Evolutionary conservation across 2,329 filamentous ascomycete genomes (phyloP).

Genomic region (Fusarium haematococcum): DNA sequence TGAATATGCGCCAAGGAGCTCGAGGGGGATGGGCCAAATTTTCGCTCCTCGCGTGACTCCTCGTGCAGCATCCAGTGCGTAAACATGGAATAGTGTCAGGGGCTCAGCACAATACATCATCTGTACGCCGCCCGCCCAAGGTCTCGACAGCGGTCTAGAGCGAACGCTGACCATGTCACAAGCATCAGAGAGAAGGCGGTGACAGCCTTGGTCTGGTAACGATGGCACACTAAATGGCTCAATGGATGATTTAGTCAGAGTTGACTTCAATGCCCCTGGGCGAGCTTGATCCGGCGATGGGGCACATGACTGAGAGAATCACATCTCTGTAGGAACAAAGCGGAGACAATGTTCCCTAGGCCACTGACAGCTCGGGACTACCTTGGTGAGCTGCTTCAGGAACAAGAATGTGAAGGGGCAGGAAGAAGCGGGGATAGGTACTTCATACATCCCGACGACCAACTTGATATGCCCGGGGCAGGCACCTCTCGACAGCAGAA

Average conservation of each 20-base stretch:
- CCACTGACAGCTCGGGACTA: background rate
- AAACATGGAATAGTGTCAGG: background rate
- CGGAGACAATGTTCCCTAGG: background rate
- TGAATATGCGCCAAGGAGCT: background rate
- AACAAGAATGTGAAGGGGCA: background rate
- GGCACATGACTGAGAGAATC: background rate
- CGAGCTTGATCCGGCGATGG: background rate
- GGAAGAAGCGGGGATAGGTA: background rate
- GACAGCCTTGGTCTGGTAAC: background rate
- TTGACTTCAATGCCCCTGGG: background rate
- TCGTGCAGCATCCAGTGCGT: background rate
- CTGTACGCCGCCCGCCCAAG: background rate
- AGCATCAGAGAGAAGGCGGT: background rate
- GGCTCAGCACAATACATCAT: background rate
- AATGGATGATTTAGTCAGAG: background rate
- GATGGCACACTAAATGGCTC: background rate
- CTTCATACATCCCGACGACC: background rate
- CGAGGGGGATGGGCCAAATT: background rate
- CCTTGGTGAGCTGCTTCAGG: background rate
- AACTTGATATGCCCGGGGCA: background rate
- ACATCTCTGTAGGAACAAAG: background rate
- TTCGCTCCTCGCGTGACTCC: background rate
- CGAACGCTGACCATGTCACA: background rate
- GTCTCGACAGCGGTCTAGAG: background rate
- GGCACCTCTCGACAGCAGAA: background rate